Evolutionary conservation across 805 yeast genomes (phyloP), one percentile per base, ranked within the genome.

Genomic region (Kurtzmaniella fragi): DNA sequence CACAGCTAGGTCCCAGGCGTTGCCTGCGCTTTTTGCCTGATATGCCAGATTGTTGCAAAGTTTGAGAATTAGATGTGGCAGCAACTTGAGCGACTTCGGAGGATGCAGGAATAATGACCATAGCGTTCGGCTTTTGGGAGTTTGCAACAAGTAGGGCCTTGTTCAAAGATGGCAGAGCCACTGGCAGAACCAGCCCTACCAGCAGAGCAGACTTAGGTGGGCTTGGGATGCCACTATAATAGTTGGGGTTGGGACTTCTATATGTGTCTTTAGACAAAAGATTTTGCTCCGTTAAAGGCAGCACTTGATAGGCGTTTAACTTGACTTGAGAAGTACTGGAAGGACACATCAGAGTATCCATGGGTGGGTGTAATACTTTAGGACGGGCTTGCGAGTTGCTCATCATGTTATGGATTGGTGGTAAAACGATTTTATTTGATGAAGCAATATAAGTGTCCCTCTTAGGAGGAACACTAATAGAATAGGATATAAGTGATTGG

Each of bases 1-100:
- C 89, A 57, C 91, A 83, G 31, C 84, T 77, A 2, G 89, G 89
- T 0, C 91, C 89, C 14, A 76, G 65, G 42, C 91, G 62, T 59
- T 83, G 90, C 48, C 88, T 62, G 45, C 73, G 61, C 48, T 62
- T 64, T 16, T 49, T 41, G 13, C 30, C 31, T 12, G 9, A 10
- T 12, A 28, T 28, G 31, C 15, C 15, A 28, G 13, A 14, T 12
- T 28, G 15, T 6, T 9, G 32, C 30, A 30, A 13, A 9, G 17
- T 16, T n/a, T 10, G 11, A 11, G 23, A 16, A 17, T 13, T 10
- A 33, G 38, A 31, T 34, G 36, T 26, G 17, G 37, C 4, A 31
- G 7, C 13, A 11, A 17, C 30, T 33, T 14, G 17, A n/a, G 17
- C 30, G 15, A 23, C 17, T 23, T 8, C 11, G 17, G 17, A 10